Evolutionary conservation across 306 rosid species (phyloP).

Genomic region (Acacia acuminata): DNA sequence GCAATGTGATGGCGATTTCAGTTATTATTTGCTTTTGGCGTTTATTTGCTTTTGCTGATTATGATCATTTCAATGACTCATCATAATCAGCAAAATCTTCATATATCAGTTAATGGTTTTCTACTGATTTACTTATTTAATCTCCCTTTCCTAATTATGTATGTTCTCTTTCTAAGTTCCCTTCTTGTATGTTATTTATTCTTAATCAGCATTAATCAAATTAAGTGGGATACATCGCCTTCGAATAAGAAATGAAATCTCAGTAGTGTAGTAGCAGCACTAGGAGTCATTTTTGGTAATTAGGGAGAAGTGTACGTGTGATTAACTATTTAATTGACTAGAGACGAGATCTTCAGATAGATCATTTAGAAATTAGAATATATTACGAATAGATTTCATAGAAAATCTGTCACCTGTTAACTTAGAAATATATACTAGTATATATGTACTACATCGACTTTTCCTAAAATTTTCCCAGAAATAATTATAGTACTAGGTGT

Average conservation of each 20-base stretch:
- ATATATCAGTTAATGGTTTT: background rate
- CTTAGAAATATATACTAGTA: background rate
- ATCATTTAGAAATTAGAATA: background rate
- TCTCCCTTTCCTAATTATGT: background rate
- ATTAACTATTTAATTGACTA: background rate
- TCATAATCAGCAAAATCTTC: background rate
- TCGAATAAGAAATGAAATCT: background rate
- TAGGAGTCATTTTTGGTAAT: background rate
- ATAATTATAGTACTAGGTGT: background rate
- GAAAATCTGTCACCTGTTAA: background rate
- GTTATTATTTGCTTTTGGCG: background rate
- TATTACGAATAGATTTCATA: background rate
- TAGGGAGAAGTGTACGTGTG: background rate
- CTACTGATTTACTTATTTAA: background rate
- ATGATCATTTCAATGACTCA: background rate
- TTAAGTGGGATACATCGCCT: background rate
- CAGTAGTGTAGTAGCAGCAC: background rate
- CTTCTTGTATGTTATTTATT: background rate
- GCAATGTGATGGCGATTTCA: background rate
- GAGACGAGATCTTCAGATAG: background rate
- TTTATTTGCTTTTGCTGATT: background rate
- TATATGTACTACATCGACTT: background rate
- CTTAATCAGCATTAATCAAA: background rate
- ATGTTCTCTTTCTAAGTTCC: background rate
- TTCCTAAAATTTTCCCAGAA: background rate